phyloP scores from a whole-genome alignment of 2,329 filamentous ascomycete species.

The Ceratocystis destructans region DNA sequence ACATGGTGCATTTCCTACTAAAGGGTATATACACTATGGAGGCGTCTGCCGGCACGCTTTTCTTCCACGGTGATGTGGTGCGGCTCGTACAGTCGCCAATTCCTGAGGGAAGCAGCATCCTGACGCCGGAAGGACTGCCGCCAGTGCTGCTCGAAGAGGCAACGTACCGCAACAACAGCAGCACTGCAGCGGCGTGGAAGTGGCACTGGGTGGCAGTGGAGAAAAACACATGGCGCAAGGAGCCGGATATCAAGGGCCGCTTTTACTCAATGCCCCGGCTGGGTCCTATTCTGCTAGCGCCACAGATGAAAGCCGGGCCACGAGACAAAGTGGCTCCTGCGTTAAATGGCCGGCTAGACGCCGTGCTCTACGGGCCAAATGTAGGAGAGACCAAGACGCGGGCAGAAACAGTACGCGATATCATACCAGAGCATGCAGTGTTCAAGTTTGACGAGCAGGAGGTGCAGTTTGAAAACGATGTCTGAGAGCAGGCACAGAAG shows the following conservation, averaged over 20 bases:
- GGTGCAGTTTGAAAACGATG: conserved; percentile 16
- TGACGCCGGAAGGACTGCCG: conserved; percentile 28
- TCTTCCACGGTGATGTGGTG: conserved; percentile 32
- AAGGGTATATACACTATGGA: conserved; percentile 17
- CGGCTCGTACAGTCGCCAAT: conserved; percentile 22
- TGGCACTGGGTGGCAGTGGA: conserved; percentile 31
- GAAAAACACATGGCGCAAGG: conserved; percentile 35
- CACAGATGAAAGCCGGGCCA: conserved; percentile 28
- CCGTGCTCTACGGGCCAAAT: conserved; percentile 26
- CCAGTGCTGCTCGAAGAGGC: conserved; percentile 30
- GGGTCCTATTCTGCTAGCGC: conserved; percentile 36
- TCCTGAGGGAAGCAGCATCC: conserved; percentile 18
- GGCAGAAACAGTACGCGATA: conserved; percentile 32
- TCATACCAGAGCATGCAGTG: conserved; percentile 25
- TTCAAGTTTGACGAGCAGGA: conserved; percentile 16
- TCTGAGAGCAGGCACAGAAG: background rate
- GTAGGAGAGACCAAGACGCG: conserved; percentile 32
- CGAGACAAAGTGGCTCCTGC: conserved; percentile 23
- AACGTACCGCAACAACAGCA: conserved; percentile 29
- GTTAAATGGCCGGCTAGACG: conserved; percentile 39
- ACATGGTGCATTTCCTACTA: conserved; percentile 20
- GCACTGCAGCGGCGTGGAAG: conserved; percentile 23
- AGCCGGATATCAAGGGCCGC: conserved; percentile 38
- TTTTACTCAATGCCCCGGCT: conserved; percentile 45
- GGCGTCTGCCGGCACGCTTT: conserved; percentile 12